Conservation (phyloP, 2,329 filamentous ascomycete species). For the Phoma herbarum region DNA sequence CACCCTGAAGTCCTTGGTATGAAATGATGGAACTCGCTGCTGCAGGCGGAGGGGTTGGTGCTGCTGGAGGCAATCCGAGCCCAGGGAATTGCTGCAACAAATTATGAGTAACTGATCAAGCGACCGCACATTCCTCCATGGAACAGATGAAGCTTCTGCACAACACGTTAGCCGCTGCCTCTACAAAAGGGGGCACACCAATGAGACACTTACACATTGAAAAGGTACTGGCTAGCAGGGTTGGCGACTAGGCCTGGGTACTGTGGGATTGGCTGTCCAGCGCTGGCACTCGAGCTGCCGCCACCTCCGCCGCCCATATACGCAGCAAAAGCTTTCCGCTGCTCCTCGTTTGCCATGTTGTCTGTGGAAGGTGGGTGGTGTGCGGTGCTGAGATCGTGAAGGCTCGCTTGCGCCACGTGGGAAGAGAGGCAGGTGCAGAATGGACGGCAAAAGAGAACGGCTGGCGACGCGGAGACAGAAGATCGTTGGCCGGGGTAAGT, state of each 20-base stretch:
- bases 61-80: constrained; percentile 34
- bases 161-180: constrained; percentile 16
- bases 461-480: not conserved
- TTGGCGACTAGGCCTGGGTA: constrained; percentile 30
- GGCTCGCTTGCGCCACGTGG: constrained; percentile 16
- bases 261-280: constrained; percentile 30
- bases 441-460: not conserved
- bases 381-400: constrained; percentile 13
- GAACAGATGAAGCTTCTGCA: constrained; percentile 19
- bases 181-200: not conserved
- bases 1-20: constrained; percentile 27
- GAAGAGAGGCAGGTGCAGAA: constrained; percentile 11
- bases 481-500: not conserved
- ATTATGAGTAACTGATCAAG: constrained; percentile 18
- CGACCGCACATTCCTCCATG: not conserved
- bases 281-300: constrained; percentile 13
- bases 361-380: constrained; percentile 27
- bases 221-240: constrained; percentile 34
- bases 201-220: constrained; percentile 37
- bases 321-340: constrained; percentile 40
- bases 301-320: constrained; percentile 40
- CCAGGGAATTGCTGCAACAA: constrained; percentile 34
- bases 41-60: constrained; percentile 40
- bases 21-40: constrained; percentile 32
- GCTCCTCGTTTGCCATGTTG: constrained; percentile 44